Evolutionary conservation across 768 basidiomycete genomes (phyloP), one percentile per base, ranked within the genome.

Genomic region (Suillus variegatus): DNA sequence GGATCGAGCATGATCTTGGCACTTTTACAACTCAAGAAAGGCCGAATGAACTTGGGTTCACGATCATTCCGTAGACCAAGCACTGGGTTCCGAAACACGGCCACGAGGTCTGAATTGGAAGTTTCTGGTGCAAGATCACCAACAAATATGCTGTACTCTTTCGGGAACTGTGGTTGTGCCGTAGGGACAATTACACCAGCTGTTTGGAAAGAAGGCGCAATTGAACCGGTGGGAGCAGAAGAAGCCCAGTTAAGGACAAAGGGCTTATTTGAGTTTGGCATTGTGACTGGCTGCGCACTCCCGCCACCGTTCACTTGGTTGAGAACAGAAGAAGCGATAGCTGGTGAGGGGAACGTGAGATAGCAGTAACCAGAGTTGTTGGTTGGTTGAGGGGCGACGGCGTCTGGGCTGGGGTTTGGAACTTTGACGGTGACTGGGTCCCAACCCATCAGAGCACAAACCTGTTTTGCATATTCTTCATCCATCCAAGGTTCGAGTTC

Each of bases 401-500:
- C 70, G 70, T 89, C 89, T 28, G 85, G 83, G 51, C 83, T 75
- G 20, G 86, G 84, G 65, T 79, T 86, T 18, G 92, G 91, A 43
- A 94, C 87, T 76, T 88, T 88, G 79, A 93, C 86, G 74, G 75
- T 84, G 73, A 87, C 82, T 18, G 88, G 85, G 65, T 93, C 91
- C 94, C 95, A 96, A 64, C 90, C 87, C 91, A 95, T 93, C 73
- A 94, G 80, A 54, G 77, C 79, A 78, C 93, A 93, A 72, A 95
- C 92, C 75, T 94, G 91, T 77, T 91, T 90, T 52, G 89, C 92
- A 82, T 95, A 97, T 75, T 93, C 91, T 85, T 95, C 93, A 80
- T 96, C 94, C 95, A 97, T 96, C 95, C 95, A 97, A 69, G 90
- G 88, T 77, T 97, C 95, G 63, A 97, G 86, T 72, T 93, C 91